These are phyloP conservation scores for Tephrocybe sp. DNA, from an alignment of 768 basidiomycete species.

Conservation along the genomic window DNA sequence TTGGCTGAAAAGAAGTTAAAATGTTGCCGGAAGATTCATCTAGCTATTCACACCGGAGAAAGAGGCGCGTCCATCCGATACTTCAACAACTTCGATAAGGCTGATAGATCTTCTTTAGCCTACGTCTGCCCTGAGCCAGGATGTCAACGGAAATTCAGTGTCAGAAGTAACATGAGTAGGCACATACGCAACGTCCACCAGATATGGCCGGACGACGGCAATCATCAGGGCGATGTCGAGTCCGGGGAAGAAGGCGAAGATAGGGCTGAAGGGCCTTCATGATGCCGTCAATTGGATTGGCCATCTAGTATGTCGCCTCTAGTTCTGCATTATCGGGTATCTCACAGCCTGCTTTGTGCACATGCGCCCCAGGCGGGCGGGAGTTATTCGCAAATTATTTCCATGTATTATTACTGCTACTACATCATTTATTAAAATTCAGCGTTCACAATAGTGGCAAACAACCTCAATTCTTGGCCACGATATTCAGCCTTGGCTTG, in stretches of 20 bases:
- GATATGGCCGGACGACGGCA: slow-evolving; percentile 19
- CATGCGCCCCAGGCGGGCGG: too few relatives aligned
- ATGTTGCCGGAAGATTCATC: slow-evolving; percentile 16
- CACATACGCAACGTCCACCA: slow-evolving; percentile 45
- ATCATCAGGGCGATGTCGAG: slow-evolving; percentile 16
- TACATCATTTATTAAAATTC: too few relatives aligned
- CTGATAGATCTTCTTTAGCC: slow-evolving; percentile 32
- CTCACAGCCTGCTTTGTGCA: too few relatives aligned
- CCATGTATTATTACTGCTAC: not conserved
- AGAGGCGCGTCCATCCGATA: slow-evolving; percentile 17
- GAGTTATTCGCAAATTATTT: too few relatives aligned
- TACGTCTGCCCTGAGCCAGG: slow-evolving; percentile 60
- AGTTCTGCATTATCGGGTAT: too few relatives aligned
- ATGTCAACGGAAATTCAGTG: slow-evolving; percentile 65
- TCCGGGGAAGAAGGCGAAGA: slow-evolving; percentile 18
- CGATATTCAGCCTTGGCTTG: too few relatives aligned
- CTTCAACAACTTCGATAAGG: slow-evolving; percentile 1
- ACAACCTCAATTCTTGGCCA: not conserved
- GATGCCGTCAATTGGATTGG: not conserved
- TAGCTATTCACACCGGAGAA: slow-evolving; percentile 24
- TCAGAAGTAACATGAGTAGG: slow-evolving; percentile 69
- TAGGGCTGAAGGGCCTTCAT: slow-evolving; percentile 1
- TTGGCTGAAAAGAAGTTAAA: slow-evolving; percentile 3
- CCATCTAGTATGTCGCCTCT: not conserved
- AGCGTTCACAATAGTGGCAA: slow-evolving; percentile 4